Conservation (phyloP, 345 rosid species). For the Tarenaya hassleriana region DNA sequence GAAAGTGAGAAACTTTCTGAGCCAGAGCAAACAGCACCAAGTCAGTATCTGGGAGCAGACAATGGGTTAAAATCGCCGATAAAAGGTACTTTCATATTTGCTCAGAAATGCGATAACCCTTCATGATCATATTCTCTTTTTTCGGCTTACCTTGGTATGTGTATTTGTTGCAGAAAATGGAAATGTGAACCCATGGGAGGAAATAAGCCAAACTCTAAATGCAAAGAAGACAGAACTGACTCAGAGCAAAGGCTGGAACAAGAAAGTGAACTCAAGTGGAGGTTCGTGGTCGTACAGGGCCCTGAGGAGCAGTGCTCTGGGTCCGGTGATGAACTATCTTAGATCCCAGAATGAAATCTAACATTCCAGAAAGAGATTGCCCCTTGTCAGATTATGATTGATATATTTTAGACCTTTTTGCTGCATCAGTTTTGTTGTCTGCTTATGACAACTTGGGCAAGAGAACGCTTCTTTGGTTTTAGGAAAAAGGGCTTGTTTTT, state of each 20-base stretch:
- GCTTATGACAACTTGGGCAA: too few relatives aligned
- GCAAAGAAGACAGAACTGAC: slow-evolving; percentile 65
- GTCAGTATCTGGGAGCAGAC: slow-evolving; percentile 22
- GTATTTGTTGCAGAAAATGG: slow-evolving; percentile 46
- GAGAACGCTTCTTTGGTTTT: too few relatives aligned
- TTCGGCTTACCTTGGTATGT: too few relatives aligned
- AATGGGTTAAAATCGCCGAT: slow-evolving; percentile 28
- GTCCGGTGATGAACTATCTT: slow-evolving; percentile 73
- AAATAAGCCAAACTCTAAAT: slow-evolving; percentile 48
- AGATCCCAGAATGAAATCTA: slow-evolving; percentile 57
- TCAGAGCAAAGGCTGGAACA: slow-evolving; percentile 47
- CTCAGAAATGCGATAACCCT: too few relatives aligned
- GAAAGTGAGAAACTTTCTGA: slow-evolving; percentile 13
- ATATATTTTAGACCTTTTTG: too few relatives aligned
- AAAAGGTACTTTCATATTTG: slow-evolving; percentile 48
- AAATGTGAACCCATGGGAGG: slow-evolving; percentile 54
- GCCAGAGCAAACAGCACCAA: slow-evolving; percentile 23
- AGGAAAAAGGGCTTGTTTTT: too few relatives aligned
- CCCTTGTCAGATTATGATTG: too few relatives aligned
- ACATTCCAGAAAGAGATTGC: slow-evolving; percentile 4
- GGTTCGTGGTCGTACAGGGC: slow-evolving; percentile 59
- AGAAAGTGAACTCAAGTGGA: slow-evolving; percentile 41
- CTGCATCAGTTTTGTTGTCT: too few relatives aligned
- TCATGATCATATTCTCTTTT: too few relatives aligned
- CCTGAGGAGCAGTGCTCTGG: slow-evolving; percentile 69